Evolutionary conservation across 306 rosid genomes (phyloP).

Genomic region (Quercus variabilis): DNA sequence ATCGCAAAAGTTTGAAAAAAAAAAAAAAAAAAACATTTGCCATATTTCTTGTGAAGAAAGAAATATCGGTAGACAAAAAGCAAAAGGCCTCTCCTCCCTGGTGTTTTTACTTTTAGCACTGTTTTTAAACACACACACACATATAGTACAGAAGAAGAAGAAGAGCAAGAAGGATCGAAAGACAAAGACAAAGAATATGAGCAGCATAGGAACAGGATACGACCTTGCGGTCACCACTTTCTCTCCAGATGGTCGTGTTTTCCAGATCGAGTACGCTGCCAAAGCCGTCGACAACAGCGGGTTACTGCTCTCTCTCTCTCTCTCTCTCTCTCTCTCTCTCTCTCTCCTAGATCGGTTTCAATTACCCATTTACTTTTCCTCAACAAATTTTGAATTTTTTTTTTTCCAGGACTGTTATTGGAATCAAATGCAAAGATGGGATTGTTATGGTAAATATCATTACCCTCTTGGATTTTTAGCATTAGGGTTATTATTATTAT

Average conservation of each 20-base stretch:
- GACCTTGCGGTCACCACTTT: conserved; percentile 98
- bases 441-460: conserved; percentile 63
- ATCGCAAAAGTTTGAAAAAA: too few relatives aligned
- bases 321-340: neutral
- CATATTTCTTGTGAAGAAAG: too few relatives aligned
- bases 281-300: conserved; percentile 99
- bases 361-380: neutral
- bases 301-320: conserved; percentile 19
- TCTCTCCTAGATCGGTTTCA: neutral
- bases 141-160: neutral
- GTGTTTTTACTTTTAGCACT: too few relatives aligned
- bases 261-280: conserved; percentile 97
- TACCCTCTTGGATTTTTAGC: neutral
- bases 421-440: conserved; percentile 96
- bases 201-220: conserved; percentile 98
- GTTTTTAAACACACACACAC: too few relatives aligned
- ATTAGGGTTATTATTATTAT: neutral
- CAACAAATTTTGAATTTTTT: too few relatives aligned
- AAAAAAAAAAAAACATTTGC: too few relatives aligned
- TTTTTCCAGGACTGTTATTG: conserved; percentile 84
- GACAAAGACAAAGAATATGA: conserved; percentile 36
- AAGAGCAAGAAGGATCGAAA: neutral
- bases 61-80: too few relatives aligned
- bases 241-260: conserved; percentile 97
- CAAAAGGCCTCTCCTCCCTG: too few relatives aligned